phyloP scores from a whole-genome alignment of 257 asterid genomes.

The Forsythia suspensa region DNA sequence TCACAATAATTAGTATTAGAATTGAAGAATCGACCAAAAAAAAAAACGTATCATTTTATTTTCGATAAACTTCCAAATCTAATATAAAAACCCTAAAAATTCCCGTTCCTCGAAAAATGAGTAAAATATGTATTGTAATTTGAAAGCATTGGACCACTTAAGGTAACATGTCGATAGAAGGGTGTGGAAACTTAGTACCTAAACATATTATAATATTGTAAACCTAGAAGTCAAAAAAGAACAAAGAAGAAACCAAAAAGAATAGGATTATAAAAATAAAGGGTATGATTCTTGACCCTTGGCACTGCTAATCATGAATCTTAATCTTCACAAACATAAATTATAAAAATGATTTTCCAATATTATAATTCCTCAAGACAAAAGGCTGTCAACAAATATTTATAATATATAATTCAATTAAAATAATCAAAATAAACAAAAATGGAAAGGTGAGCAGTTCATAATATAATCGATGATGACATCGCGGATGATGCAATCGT shows the following conservation, averaged over 20 bases:
- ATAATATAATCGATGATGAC: constrained; percentile 48
- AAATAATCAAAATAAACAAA: constrained; percentile 24
- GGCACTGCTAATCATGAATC: constrained; percentile 24
- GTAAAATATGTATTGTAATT: constrained; percentile 18
- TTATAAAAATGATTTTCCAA: neutral
- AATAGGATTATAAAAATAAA: neutral
- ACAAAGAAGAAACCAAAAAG: constrained; percentile 11
- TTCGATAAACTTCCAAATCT: neutral
- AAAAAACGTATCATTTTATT: neutral
- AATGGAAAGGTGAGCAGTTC: constrained; percentile 31
- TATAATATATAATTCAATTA: neutral
- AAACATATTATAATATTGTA: neutral
- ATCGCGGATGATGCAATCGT: constrained; percentile 50
- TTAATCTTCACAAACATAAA: constrained; percentile 17
- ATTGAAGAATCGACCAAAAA: constrained; percentile 6
- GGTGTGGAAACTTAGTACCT: constrained; percentile 16
- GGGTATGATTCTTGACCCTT: constrained; percentile 37
- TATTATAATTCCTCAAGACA: neutral
- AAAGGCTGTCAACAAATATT: constrained; percentile 8
- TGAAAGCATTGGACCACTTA: constrained; percentile 38
- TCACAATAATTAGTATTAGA: too few relatives aligned
- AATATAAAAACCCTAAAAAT: neutral
- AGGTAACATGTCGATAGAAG: constrained; percentile 30
- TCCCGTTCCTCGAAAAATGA: neutral
- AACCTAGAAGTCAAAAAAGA: constrained; percentile 32